Conservation (phyloP, 371 early-diverging fungal species). For the Zychaea mexicana region DNA sequence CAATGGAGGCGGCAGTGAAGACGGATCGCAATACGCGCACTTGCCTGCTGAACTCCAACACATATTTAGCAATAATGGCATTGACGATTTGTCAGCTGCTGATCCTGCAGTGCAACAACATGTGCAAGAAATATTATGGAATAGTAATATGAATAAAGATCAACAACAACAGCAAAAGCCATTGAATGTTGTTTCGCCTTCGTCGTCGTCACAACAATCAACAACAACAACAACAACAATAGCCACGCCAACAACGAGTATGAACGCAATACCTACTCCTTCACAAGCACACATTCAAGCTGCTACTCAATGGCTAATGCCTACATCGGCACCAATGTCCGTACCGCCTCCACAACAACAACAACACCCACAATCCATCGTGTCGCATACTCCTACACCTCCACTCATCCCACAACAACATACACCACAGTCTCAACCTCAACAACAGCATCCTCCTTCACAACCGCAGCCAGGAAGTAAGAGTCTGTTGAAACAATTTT, state of each 20-base stretch:
- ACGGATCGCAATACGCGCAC: conserved; percentile 22
- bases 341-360: conserved; percentile 1
- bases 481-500: too few relatives aligned
- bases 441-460: neutral
- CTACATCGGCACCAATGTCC: neutral
- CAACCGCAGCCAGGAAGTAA: conserved; percentile 1
- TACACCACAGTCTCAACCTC: neutral
- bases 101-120: conserved; percentile 2
- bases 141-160: conserved; percentile 3
- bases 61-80: conserved; percentile 31
- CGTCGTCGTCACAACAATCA: neutral
- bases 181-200: neutral
- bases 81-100: conserved; percentile 26
- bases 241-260: neutral
- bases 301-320: neutral
- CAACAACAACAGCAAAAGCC: neutral
- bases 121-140: conserved; percentile 14
- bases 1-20: conserved; percentile 26
- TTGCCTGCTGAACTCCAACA: conserved; percentile 45
- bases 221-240: neutral
- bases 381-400: neutral
- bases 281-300: neutral
- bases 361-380: neutral
- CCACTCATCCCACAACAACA: neutral
- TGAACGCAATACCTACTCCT: neutral